These are phyloP conservation scores for Lecanosticta acicola DNA, from an alignment of 2,329 filamentous ascomycete genomes.

Conservation along the genomic window DNA sequence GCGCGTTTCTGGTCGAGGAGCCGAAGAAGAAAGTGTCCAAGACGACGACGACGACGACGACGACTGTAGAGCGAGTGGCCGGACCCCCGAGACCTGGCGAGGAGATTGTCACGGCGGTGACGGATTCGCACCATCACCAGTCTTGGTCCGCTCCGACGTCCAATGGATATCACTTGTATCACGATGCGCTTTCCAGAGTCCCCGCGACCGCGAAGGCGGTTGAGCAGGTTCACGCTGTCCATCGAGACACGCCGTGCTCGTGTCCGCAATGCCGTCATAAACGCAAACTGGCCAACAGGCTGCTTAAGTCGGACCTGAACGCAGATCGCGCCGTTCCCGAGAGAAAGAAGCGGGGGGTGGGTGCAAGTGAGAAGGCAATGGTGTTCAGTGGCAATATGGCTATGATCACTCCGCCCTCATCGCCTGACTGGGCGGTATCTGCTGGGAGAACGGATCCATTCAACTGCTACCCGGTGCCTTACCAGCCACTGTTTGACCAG, in stretches of 20 bases:
- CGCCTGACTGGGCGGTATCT: constrained; percentile 11
- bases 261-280: constrained; percentile 9
- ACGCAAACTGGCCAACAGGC: constrained; percentile 5
- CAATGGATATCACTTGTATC: constrained; percentile 1
- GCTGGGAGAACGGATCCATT: constrained; percentile 25
- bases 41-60: background rate
- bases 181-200: constrained; percentile 4
- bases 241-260: constrained; percentile 3
- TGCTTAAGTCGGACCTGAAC: constrained; percentile 4
- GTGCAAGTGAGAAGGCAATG: constrained; percentile 17
- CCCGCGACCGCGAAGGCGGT: constrained; percentile 4
- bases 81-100: constrained; percentile 5
- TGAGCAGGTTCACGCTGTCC: constrained; percentile 5
- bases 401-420: constrained; percentile 19
- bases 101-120: background rate
- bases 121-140: background rate
- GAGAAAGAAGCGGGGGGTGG: constrained; percentile 18
- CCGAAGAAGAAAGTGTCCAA: constrained; percentile 2
- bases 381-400: constrained; percentile 10
- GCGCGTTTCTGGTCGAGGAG: constrained; percentile 20
- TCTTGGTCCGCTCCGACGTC: background rate
- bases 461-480: constrained; percentile 30
- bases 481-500: constrained; percentile 27
- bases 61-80: background rate
- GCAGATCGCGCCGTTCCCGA: constrained; percentile 3